phyloP scores from a whole-genome alignment of 352 stramenopile genomes.

The Pythium oligandrum region DNA sequence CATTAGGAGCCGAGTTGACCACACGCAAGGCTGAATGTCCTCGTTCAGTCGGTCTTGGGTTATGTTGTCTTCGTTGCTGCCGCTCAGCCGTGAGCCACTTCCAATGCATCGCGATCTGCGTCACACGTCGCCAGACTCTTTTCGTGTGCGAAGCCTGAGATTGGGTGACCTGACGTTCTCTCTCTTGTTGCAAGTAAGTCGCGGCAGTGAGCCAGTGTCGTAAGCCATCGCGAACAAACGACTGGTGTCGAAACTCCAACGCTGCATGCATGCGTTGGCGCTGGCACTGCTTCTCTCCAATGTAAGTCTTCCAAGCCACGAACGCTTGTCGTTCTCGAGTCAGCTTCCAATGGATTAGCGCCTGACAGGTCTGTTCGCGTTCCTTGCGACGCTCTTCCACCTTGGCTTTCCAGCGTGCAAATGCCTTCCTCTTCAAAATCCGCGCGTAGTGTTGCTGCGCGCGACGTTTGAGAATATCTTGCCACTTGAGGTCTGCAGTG shows the following conservation, averaged over 20 bases:
- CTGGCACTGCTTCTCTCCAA: conserved; percentile 22
- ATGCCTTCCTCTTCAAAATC: conserved; percentile 24
- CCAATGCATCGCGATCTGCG: conserved; percentile 22
- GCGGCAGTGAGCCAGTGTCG: conserved; percentile 42
- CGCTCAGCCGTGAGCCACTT: conserved; percentile 6
- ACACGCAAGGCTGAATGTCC: background rate
- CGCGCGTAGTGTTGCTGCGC: conserved; percentile 25
- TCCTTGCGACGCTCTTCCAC: conserved; percentile 6
- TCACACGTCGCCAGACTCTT: conserved; percentile 17
- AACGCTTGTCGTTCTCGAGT: conserved; percentile 27
- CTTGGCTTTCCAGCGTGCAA: conserved; percentile 29
- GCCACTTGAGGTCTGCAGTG: conserved; percentile 33
- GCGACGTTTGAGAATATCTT: conserved; percentile 31
- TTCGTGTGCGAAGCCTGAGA: conserved; percentile 13
- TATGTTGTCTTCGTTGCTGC: background rate
- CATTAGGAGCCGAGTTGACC: background rate
- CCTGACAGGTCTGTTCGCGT: conserved; percentile 21
- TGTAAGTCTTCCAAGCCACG: conserved; percentile 29
- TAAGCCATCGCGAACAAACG: conserved; percentile 39
- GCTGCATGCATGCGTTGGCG: conserved; percentile 41
- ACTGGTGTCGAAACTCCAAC: conserved; percentile 42
- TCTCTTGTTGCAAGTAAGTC: conserved; percentile 28
- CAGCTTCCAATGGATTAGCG: conserved; percentile 56
- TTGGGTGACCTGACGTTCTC: conserved; percentile 18
- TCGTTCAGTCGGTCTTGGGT: no score